Evolutionary conservation across 1,139 yeast genomes (phyloP), one percentile per base, ranked within the genome.

Genomic region (Hansenula sp.): DNA sequence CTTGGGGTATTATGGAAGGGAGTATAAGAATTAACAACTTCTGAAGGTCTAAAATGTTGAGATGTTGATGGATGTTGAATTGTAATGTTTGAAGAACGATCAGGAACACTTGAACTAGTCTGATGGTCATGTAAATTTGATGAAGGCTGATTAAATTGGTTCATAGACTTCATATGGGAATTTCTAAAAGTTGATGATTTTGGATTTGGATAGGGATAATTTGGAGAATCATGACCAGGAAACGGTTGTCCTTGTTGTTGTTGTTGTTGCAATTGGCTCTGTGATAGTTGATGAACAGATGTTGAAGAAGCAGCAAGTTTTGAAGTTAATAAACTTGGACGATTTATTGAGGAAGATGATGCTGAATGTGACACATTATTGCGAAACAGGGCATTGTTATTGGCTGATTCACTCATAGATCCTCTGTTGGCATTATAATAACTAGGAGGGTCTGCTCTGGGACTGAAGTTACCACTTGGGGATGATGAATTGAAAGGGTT

Each of bases 1-100:
- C 74, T 74, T 6, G 84, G 84, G 3, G 82, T 76, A 57, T 77
- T 76, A 56, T 77, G 83, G 41, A 72, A 64, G 1, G 69, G 67
- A 0, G 63, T 57, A 42, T 50, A 63, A 3, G 59, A 54, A 34
- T 53, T 55, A 5, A 48, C 49, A 5, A 46, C 33, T 10, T 49
- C 56, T 13, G 57, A 50, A n/a, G 48, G 46, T n/a, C 46, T 54
- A 40, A 55, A 55, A 40, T 54, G 58, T 10, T 53, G 47, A 3
- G 60, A 57, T 4, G 59, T 47, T 12, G 57, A 40, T 7, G 52
- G 55, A n/a, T 45, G 54, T 32, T 51, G 51, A 11, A 55, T 53
- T 30, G 38, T 38, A 19, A 55, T 56, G 33, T 43, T 52, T 16
- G 55, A 54, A 1, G 59, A 47, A 8, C 52, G 49, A 15, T 34